Conservation (phyloP, 1,139 yeast genomes). For the Debaryomycetaceae sp. region DNA sequence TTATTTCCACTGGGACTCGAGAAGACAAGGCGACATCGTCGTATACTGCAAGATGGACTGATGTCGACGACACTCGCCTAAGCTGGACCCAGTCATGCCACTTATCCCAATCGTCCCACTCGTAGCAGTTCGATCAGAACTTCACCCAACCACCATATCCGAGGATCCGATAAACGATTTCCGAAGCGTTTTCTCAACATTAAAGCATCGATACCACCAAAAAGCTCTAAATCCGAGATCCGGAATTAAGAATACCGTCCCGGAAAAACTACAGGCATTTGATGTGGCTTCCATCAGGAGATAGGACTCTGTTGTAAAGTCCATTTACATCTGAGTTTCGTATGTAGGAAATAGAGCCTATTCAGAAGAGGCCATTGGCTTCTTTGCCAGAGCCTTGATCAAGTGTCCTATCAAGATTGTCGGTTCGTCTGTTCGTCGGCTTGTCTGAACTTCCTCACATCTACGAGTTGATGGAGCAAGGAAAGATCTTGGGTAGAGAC, state of each 20-base stretch:
- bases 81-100: neutral
- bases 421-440: conserved; percentile 65
- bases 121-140: too few relatives aligned
- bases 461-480: conserved; percentile 66
- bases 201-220: neutral
- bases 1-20: conserved; percentile 79
- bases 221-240: neutral
- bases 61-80: neutral
- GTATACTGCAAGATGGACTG: conserved; percentile 39
- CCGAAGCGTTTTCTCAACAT: neutral
- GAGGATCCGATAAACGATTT: neutral
- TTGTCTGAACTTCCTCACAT: conserved; percentile 60
- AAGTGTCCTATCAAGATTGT: conserved; percentile 69
- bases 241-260: neutral
- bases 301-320: conserved; percentile 56
- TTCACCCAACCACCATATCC: too few relatives aligned
- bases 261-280: neutral
- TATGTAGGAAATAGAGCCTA: conserved; percentile 82
- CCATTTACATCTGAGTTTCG: conserved; percentile 64
- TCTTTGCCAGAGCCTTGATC: conserved; percentile 67
- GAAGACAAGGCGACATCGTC: conserved; percentile 77
- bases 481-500: conserved; percentile 70
- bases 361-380: conserved; percentile 71
- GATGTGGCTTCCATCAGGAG: neutral
- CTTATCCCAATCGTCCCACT: neutral